Conservation (phyloP, 208 protist species). For the Leishmania tropica region DNA sequence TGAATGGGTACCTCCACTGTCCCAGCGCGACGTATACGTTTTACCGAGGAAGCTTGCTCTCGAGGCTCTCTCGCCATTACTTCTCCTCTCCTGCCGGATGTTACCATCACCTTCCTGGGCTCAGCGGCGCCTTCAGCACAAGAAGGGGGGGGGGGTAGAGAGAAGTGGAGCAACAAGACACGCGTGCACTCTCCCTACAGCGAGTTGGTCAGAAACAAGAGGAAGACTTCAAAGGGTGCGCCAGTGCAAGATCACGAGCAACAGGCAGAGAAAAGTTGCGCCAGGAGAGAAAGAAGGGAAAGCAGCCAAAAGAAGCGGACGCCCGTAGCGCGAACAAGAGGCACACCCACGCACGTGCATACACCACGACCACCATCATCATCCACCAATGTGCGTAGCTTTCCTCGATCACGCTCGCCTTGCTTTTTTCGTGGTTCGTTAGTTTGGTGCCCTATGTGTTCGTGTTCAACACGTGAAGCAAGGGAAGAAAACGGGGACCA, state of each 20-base stretch:
- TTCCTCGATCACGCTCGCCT: not conserved
- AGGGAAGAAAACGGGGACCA: not conserved
- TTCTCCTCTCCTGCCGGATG: not conserved
- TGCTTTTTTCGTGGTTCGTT: not conserved
- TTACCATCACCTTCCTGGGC: not conserved
- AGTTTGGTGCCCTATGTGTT: not conserved
- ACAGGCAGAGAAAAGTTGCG: not conserved
- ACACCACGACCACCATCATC: not conserved
- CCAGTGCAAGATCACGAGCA: not conserved
- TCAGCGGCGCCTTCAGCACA: not conserved
- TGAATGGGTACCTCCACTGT: not conserved
- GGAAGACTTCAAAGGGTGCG: not conserved
- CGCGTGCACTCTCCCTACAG: not conserved
- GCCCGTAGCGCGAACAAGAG: not conserved
- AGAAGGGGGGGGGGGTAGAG: not conserved
- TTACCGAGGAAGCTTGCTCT: not conserved
- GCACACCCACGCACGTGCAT: not conserved
- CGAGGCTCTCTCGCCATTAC: not conserved
- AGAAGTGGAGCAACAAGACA: not conserved
- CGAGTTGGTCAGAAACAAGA: not conserved
- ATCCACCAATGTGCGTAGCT: not conserved
- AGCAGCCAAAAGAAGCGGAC: not conserved
- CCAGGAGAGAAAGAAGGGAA: not conserved
- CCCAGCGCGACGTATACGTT: not conserved
- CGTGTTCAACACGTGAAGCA: not conserved